These are phyloP conservation scores for Scheffersomyces lignosus DNA, from an alignment of 805 yeast genomes.

Conservation along the genomic window DNA sequence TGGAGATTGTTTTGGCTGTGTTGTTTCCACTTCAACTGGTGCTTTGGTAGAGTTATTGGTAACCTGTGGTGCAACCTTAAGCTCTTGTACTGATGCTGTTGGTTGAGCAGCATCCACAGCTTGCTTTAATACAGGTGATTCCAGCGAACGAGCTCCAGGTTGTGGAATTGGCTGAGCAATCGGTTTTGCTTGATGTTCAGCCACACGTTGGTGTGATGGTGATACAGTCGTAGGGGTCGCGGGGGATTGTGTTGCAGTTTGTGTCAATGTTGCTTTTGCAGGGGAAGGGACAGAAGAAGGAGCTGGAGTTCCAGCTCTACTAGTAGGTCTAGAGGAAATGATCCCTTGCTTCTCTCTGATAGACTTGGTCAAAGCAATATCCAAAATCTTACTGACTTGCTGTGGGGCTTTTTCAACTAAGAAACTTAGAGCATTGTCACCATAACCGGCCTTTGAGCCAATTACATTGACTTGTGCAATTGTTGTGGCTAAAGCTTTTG, in stretches of 20 bases:
- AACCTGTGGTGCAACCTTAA: neutral
- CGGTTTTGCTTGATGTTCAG: neutral
- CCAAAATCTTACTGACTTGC: constrained; percentile 74
- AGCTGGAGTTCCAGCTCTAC: constrained; percentile 14
- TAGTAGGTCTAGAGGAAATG: constrained; percentile 16
- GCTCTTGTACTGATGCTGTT: constrained; percentile 1
- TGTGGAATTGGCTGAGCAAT: neutral
- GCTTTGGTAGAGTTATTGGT: neutral
- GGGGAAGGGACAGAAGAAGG: neutral
- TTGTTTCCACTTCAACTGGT: constrained; percentile 1
- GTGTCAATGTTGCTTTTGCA: no score
- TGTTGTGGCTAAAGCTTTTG: constrained; percentile 90
- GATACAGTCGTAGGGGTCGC: neutral
- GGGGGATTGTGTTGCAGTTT: neutral
- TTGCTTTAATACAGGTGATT: neutral
- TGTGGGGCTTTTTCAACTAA: constrained; percentile 80
- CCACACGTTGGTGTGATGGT: no score
- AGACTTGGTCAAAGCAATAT: constrained; percentile 79
- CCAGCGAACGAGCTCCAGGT: no score
- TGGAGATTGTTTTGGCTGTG: neutral
- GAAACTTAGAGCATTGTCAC: constrained; percentile 74
- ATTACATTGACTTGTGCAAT: constrained; percentile 88
- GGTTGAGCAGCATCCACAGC: neutral
- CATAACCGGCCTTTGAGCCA: constrained; percentile 80
- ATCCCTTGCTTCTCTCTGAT: constrained; percentile 47